Conservation (phyloP, 2,329 filamentous ascomycete genomes). For the Magnaporthiopsis rhizophila region DNA sequence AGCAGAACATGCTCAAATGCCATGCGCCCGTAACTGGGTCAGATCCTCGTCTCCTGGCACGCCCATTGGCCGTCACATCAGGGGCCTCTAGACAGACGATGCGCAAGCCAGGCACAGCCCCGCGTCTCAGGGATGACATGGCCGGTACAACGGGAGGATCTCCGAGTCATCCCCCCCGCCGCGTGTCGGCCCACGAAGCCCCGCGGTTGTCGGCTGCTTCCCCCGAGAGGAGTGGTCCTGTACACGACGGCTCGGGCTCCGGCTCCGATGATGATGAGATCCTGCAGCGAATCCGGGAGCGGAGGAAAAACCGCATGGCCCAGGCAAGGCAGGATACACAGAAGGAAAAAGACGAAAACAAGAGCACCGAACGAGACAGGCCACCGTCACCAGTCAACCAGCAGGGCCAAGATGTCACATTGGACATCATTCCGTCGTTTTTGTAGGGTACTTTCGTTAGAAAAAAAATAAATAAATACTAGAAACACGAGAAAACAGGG, state of each 20-base stretch:
- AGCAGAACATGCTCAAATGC: not conserved
- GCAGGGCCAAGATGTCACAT: not conserved
- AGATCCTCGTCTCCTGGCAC: not conserved
- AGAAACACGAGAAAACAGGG: not conserved
- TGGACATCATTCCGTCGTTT: slow-evolving; percentile 5
- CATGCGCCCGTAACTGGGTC: not conserved
- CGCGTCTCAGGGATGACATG: not conserved
- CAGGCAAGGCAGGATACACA: not conserved
- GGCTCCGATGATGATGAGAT: slow-evolving; percentile 4
- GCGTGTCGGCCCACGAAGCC: not conserved
- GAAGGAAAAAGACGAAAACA: not conserved
- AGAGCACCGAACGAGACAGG: not conserved
- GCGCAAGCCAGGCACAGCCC: not conserved
- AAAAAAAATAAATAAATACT: not conserved
- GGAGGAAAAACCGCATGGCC: not conserved
- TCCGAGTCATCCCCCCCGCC: not conserved
- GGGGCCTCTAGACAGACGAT: not conserved
- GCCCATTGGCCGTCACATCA: not conserved
- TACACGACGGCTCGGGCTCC: not conserved
- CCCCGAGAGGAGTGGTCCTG: not conserved
- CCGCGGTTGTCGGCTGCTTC: not conserved
- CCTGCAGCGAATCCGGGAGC: not conserved
- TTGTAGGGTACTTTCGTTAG: not conserved
- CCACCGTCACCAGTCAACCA: not conserved
- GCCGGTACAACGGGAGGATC: too few species aligned